A percentile compares a stretch with the other conserved stretches of the same genome.
Conservation (phyloP, 2,329 filamentous ascomycete species). For the Stylonectria norvegica region DNA sequence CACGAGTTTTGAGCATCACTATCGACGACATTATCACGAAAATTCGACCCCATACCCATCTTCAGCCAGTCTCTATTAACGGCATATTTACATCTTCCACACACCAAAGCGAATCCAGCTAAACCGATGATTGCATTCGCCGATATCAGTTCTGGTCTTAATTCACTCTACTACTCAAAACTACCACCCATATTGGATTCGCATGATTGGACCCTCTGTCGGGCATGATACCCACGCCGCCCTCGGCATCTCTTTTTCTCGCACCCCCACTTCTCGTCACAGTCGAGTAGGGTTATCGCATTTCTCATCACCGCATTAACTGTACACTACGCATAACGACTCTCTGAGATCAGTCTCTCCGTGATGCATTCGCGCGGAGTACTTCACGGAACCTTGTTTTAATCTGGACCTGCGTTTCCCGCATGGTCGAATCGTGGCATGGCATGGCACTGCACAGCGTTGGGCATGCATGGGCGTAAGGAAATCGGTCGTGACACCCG, state of each 20-base stretch:
- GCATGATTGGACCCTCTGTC: slow-evolving; percentile 20
- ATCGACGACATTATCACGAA: background rate
- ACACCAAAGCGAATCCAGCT: no score
- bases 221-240: slow-evolving; percentile 32
- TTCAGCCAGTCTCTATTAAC: no score
- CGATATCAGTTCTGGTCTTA: slow-evolving; percentile 9
- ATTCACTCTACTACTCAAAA: no score
- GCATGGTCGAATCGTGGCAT: slow-evolving; percentile 1
- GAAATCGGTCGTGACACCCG: slow-evolving; percentile 1
- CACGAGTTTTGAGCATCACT: background rate
- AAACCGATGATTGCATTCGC: no score
- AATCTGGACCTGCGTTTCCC: slow-evolving; percentile 10
- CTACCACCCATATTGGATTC: slow-evolving; percentile 17
- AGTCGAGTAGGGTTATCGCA: no score
- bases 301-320: slow-evolving; percentile 13
- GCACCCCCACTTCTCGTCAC: slow-evolving; percentile 6
- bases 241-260: slow-evolving; percentile 19
- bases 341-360: slow-evolving; percentile 15
- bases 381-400: slow-evolving; percentile 22
- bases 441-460: slow-evolving; percentile 1
- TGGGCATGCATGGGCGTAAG: slow-evolving; percentile 21
- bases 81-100: no score
- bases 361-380: slow-evolving; percentile 19
- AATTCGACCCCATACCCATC: background rate
- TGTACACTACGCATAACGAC: slow-evolving; percentile 29